These are phyloP conservation scores for Melaleuca quinquenervia DNA, from an alignment of 345 rosid species.

Conservation along the genomic window DNA sequence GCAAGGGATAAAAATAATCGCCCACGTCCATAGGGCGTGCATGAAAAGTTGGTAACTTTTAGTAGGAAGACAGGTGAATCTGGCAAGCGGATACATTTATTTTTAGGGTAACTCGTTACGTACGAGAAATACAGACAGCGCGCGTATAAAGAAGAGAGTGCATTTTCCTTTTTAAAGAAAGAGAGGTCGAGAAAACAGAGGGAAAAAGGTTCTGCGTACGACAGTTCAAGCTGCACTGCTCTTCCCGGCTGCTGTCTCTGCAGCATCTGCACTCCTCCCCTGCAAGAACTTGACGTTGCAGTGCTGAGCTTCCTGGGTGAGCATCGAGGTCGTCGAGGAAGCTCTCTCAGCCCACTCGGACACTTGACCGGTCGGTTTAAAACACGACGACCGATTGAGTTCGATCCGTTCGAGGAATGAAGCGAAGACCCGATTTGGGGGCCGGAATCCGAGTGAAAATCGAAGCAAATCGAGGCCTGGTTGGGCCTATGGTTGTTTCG, in stretches of 20 bases:
- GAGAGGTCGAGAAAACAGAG: fast-evolving
- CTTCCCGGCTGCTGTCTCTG: neutral
- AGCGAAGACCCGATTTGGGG: neutral
- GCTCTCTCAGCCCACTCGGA: neutral
- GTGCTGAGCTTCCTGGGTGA: neutral
- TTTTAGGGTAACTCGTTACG: neutral
- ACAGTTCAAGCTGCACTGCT: neutral
- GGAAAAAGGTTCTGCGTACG: neutral
- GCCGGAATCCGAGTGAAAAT: neutral
- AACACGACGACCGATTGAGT: neutral
- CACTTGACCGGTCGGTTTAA: fast-evolving
- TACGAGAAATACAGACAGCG: neutral
- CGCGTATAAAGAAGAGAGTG: neutral
- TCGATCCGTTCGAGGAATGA: neutral
- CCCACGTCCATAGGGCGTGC: neutral
- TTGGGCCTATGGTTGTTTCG: neutral
- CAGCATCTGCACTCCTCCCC: neutral
- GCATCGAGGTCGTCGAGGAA: neutral
- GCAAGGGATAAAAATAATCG: neutral
- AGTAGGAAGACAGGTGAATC: neutral
- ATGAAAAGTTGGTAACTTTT: neutral
- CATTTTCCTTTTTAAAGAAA: neutral
- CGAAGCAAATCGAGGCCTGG: neutral
- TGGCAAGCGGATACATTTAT: neutral
- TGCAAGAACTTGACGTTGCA: neutral